phyloP scores from a whole-genome alignment of 2,329 filamentous ascomycete species.

The Neonectria faginata region DNA sequence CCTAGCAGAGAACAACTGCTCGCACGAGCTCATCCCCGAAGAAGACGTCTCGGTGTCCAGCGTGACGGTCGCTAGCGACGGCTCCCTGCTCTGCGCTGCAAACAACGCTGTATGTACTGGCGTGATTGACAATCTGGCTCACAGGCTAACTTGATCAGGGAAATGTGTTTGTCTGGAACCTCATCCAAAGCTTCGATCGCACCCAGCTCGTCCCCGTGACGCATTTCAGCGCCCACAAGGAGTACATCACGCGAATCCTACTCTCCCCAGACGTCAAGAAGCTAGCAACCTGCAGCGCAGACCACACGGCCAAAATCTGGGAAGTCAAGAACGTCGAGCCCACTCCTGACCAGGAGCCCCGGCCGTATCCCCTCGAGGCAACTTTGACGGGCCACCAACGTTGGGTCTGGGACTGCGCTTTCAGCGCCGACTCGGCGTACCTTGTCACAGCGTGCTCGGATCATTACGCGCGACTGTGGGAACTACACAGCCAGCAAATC shows the following conservation, averaged over 20 bases:
- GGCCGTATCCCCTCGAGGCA: slow-evolving; percentile 83
- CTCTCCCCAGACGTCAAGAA: slow-evolving; percentile 95
- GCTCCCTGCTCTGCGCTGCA: slow-evolving; percentile 89
- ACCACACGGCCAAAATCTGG: slow-evolving; percentile 97
- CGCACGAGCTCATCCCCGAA: slow-evolving; percentile 94
- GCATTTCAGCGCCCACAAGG: slow-evolving; percentile 89
- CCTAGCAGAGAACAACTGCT: slow-evolving; percentile 95
- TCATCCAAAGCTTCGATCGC: slow-evolving; percentile 83
- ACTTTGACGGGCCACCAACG: slow-evolving; percentile 91
- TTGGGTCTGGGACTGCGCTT: slow-evolving; percentile 98
- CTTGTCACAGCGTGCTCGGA: slow-evolving; percentile 93
- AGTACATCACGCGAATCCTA: slow-evolving; percentile 92
- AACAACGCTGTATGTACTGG: slow-evolving; percentile 80
- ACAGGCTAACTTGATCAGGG: slow-evolving; percentile 66
- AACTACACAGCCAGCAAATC: slow-evolving; percentile 85
- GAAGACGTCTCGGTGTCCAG: slow-evolving; percentile 94
- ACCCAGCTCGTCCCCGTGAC: slow-evolving; percentile 89
- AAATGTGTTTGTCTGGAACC: slow-evolving; percentile 97
- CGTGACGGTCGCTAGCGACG: slow-evolving; percentile 95
- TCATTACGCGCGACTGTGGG: slow-evolving; percentile 93
- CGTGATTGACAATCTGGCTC: background rate
- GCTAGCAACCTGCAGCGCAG: slow-evolving; percentile 91
- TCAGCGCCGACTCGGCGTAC: slow-evolving; percentile 92
- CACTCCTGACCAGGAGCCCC: slow-evolving; percentile 56
- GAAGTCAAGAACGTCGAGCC: slow-evolving; percentile 80